phyloP scores from a whole-genome alignment of 106 monocot species.

The Posidonia australis region DNA sequence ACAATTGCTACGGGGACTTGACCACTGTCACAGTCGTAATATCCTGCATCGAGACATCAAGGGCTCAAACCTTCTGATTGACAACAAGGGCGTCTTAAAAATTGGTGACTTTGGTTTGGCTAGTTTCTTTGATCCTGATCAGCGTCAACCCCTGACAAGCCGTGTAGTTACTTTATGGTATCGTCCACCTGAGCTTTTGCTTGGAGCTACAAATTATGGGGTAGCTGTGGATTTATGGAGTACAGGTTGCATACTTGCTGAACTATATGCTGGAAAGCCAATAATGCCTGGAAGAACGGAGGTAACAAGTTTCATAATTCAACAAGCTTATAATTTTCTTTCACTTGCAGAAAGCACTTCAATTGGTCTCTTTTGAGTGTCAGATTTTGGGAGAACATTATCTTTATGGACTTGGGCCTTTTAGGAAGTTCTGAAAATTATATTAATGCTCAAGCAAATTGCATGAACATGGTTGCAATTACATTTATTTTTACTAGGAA shows the following conservation, averaged over 20 bases:
- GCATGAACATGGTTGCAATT: too few relatives aligned
- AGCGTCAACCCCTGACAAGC: conserved; percentile 14
- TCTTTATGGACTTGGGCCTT: too few relatives aligned
- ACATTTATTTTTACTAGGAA: too few relatives aligned
- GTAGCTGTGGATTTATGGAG: conserved; percentile 27
- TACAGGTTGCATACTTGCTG: conserved; percentile 18
- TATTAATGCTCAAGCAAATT: too few relatives aligned
- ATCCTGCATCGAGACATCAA: conserved; percentile 20
- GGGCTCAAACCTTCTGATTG: conserved; percentile 23
- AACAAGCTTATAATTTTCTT: not conserved
- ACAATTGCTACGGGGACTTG: conserved; percentile 15
- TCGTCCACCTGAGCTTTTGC: conserved; percentile 20
- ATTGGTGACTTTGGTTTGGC: conserved; percentile 23
- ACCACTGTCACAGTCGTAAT: conserved; percentile 23
- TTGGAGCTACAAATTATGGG: conserved; percentile 23
- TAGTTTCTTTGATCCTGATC: conserved; percentile 20
- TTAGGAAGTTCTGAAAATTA: too few relatives aligned
- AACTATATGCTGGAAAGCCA: conserved; percentile 16
- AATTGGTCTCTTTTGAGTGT: too few relatives aligned
- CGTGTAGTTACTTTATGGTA: conserved; percentile 25
- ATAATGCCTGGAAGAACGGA: conserved; percentile 24
- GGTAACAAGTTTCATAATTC: conserved; percentile 4
- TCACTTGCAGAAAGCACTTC: too few relatives aligned
- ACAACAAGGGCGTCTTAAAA: conserved; percentile 17
- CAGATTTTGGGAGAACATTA: too few relatives aligned